A percentile compares a stretch with the other conserved stretches of the same genome.
Evolutionary conservation across 75 land plant species (phyloP).

Genomic region (Cunninghamia lanceolata): DNA sequence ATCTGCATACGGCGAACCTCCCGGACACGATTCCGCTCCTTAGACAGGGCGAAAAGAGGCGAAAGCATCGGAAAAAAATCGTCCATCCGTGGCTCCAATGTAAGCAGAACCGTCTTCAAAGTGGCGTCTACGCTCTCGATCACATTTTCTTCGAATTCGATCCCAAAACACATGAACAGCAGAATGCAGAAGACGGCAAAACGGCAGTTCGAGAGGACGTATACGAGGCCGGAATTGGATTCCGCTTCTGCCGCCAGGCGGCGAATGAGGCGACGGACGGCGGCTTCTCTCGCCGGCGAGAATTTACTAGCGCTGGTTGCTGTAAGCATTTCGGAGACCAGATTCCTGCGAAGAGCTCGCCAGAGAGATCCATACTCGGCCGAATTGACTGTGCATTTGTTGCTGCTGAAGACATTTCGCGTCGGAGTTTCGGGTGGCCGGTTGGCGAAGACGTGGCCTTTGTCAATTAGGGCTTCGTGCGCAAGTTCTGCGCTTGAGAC

Average conservation of each 20-base stretch:
- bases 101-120: conserved; percentile 46
- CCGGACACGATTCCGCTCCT: conserved; percentile 31
- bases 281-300: conserved; percentile 47
- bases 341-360: conserved; percentile 64
- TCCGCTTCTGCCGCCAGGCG: conserved; percentile 23
- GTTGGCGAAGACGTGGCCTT: conserved; percentile 56
- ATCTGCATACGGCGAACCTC: conserved; percentile 37
- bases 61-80: conserved; percentile 59
- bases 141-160: conserved; percentile 28
- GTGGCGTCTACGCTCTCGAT: conserved; percentile 44
- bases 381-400: conserved; percentile 71
- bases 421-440: conserved; percentile 60
- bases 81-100: conserved; percentile 38
- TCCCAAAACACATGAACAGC: conserved; percentile 60
- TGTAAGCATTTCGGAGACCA: conserved; percentile 48
- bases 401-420: conserved; percentile 51
- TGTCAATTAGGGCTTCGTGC: conserved; percentile 60
- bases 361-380: conserved; percentile 70
- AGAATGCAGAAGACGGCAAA: conserved; percentile 55
- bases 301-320: conserved; percentile 36
- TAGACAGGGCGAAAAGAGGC: conserved; percentile 26
- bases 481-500: conserved; percentile 53
- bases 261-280: conserved; percentile 32
- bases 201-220: conserved; percentile 47
- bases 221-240: conserved; percentile 26